Evolutionary conservation across 495 filamentous ascomycete genomes (phyloP), one percentile per base, ranked within the genome.

Genomic region (Xylaria castorea): DNA sequence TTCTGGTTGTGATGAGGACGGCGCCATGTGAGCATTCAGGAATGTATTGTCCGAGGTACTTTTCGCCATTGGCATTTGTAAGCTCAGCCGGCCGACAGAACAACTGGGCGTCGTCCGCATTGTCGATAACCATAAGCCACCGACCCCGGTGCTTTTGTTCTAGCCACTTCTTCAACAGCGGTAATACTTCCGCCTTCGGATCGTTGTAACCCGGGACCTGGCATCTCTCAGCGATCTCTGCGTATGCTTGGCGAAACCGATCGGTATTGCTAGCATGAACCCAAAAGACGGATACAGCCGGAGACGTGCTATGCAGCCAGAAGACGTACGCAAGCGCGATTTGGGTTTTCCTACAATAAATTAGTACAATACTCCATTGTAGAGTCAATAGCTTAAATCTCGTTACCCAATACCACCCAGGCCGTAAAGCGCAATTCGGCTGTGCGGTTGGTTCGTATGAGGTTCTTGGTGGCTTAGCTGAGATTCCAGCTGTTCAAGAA

Each of bases 61-160:
- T 60, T 22, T 71, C 50, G n/a, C 53, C 14, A 4, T 68, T 20
- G 42, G 30, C 4, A 22, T 34, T 12, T 5, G 16, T 53, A 30
- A 16, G 11, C 46, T 22, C 5, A 3, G 42, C 65, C 5, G 53
- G 57, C 53, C 48, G 30, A 65, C 48, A 78, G 75, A 85, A 82
- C n/a, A 83, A 36, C 32, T 82, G 77, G 8, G 74, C 66, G 73
- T 88, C 82, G 74, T 89, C 85, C 11, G 84, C 86, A 69, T 87
- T 88, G 73, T 89, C 86, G 34, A 89, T 78, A n/a, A 87, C 76
- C 68, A 89, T 70, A 30, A 87, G 62, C 87, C 86, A 90, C 7
- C 66, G 69, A 22, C 81, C 81, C 51, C 75, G 78, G 0, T 80
- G 57, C 22, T 78, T 71, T 16, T 77, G 57, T n/a, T 76, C 71